Conservation (phyloP, 1,139 yeast genomes). For the Martiniozyma asiatica region DNA sequence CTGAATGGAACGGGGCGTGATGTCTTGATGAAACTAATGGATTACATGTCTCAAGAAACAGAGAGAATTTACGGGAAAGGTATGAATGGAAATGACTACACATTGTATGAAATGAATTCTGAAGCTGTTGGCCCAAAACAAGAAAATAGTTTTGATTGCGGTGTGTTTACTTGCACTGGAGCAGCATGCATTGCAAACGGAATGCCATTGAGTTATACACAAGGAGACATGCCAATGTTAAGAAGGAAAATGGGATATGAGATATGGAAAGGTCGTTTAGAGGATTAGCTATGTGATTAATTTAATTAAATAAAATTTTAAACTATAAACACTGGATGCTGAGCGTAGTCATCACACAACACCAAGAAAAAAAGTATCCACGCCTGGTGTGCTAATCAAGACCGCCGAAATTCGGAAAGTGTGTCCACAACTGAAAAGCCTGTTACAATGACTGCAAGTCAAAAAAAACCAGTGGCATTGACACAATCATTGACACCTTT, state of each 20-base stretch:
- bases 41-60: slow-evolving; percentile 51
- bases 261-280: slow-evolving; percentile 18
- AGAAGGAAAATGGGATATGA: slow-evolving; percentile 63
- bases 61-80: slow-evolving; percentile 28
- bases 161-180: slow-evolving; percentile 81
- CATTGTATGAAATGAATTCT: slow-evolving; percentile 25
- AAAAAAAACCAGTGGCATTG: neutral
- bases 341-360: too few relatives aligned
- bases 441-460: too few relatives aligned
- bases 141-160: slow-evolving; percentile 87
- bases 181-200: slow-evolving; percentile 48
- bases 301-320: too few relatives aligned
- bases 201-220: slow-evolving; percentile 41
- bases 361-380: too few relatives aligned
- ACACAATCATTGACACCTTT: slow-evolving; percentile 8
- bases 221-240: slow-evolving; percentile 57
- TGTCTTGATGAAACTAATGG: slow-evolving; percentile 42
- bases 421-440: too few relatives aligned
- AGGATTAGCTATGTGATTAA: too few relatives aligned
- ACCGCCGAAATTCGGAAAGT: too few relatives aligned
- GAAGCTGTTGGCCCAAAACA: slow-evolving; percentile 66
- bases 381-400: too few relatives aligned
- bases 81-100: slow-evolving; percentile 26
- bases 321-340: too few relatives aligned
- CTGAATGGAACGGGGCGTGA: slow-evolving; percentile 47